Evolutionary conservation across 805 yeast species (phyloP).

Genomic region (Yarrowia divulgata): DNA sequence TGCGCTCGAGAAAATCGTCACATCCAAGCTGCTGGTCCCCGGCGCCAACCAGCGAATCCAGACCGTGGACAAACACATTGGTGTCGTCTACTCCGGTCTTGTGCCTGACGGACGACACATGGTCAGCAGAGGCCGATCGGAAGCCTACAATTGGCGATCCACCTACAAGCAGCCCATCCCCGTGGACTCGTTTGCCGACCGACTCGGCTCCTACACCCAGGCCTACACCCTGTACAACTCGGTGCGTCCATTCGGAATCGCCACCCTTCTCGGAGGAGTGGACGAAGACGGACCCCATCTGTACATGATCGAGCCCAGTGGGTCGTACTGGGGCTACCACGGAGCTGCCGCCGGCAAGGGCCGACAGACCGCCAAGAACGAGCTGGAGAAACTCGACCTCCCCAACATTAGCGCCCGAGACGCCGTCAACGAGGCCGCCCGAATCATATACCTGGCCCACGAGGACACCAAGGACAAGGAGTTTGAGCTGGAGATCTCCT

Average conservation of each 20-base stretch:
- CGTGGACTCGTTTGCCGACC: conserved; percentile 80
- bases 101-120: conserved; percentile 97
- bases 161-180: conserved; percentile 79
- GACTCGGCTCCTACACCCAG: conserved; percentile 90
- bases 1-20: conserved; percentile 92
- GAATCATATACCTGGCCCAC: conserved; percentile 90
- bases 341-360: conserved; percentile 99
- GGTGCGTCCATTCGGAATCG: conserved; percentile 96
- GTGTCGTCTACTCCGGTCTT: conserved; percentile 90
- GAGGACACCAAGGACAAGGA: conserved; percentile 98
- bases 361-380: conserved; percentile 96
- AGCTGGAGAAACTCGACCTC: conserved; percentile 85
- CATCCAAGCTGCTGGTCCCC: conserved; percentile 87
- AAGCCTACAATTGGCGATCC: conserved; percentile 78
- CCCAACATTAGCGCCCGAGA: conserved; percentile 73
- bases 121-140: conserved; percentile 91
- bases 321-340: conserved; percentile 94
- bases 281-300: conserved; percentile 91
- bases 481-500: conserved; percentile 90
- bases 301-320: conserved; percentile 97
- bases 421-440: conserved; percentile 93
- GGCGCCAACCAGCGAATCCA: conserved; percentile 90
- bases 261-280: conserved; percentile 91
- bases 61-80: conserved; percentile 90
- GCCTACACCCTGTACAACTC: conserved; percentile 95